Evolutionary conservation across 148 eudicot species (phyloP).

Genomic region (Diospyros kaki): DNA sequence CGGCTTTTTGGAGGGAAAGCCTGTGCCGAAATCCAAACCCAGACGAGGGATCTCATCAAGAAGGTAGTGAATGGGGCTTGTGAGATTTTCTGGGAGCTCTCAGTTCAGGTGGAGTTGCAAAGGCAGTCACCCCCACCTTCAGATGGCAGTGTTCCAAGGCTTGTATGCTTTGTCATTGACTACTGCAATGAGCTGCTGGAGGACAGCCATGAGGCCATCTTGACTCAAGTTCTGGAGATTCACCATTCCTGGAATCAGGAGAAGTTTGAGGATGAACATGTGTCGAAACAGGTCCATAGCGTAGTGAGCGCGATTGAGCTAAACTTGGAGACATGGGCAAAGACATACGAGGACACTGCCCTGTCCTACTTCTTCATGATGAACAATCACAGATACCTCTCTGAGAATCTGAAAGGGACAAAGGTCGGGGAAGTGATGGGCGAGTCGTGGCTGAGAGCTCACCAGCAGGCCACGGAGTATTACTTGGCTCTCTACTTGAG

Average conservation of each 20-base stretch:
- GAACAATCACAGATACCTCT: conserved; percentile 67
- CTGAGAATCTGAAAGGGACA: conserved; percentile 39
- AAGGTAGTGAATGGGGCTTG: conserved; percentile 54
- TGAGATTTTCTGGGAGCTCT: conserved; percentile 71
- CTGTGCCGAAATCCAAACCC: conserved; percentile 48
- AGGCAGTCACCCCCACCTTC: conserved; percentile 36
- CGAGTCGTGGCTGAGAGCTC: conserved; percentile 38
- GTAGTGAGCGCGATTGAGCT: conserved; percentile 53
- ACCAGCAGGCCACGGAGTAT: conserved; percentile 33
- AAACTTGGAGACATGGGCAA: conserved; percentile 70
- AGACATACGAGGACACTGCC: conserved; percentile 39
- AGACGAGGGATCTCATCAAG: conserved; percentile 66
- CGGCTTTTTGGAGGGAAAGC: conserved; percentile 52
- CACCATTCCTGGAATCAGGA: conserved; percentile 49
- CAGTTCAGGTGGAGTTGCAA: conserved; percentile 62
- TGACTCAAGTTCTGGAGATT: conserved; percentile 57
- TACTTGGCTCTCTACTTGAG: conserved; percentile 40
- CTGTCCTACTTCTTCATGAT: conserved; percentile 68
- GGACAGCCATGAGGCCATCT: conserved; percentile 41
- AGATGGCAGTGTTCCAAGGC: conserved; percentile 66
- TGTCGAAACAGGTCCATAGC: conserved; percentile 43
- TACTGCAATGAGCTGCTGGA: conserved; percentile 62
- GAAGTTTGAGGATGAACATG: conserved; percentile 23
- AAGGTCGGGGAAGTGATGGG: conserved; percentile 70
- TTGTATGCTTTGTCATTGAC: conserved; percentile 61